Evolutionary conservation across 2,329 filamentous ascomycete genomes (phyloP).

Genomic region (Phyllachora maydis): DNA sequence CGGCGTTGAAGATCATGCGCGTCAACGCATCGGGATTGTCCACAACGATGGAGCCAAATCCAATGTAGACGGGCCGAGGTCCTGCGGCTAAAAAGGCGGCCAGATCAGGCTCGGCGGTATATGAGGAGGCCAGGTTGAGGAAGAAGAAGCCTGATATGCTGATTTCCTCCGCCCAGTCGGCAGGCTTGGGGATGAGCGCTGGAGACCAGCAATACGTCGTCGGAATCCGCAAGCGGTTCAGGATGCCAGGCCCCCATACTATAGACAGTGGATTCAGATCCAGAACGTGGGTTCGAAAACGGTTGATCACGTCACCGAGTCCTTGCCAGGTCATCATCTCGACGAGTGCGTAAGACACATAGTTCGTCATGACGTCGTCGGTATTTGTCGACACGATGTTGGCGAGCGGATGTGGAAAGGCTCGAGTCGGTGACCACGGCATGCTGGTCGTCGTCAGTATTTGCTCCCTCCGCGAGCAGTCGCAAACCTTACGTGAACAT

Average conservation of each 20-base stretch:
- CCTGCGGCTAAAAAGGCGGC: conserved; percentile 45
- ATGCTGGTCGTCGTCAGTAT: too few species aligned
- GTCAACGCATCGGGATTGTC: conserved; percentile 57
- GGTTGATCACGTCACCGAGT: conserved; percentile 76
- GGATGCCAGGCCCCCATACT: conserved; percentile 64
- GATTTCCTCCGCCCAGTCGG: conserved; percentile 54
- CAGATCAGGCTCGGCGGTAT: conserved; percentile 43
- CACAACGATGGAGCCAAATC: conserved; percentile 67
- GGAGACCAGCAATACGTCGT: conserved; percentile 90
- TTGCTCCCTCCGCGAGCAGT: conserved; percentile 4
- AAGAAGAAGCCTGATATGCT: conserved; percentile 62
- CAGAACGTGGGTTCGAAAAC: conserved; percentile 55
- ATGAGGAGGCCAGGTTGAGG: conserved; percentile 44
- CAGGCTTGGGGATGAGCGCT: conserved; percentile 34
- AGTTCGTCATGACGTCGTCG: conserved; percentile 60
- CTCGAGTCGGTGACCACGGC: conserved; percentile 74
- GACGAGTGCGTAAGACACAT: conserved; percentile 63
- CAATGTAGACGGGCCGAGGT: conserved; percentile 59
- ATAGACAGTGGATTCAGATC: conserved; percentile 60
- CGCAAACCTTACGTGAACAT: conserved; percentile 98
- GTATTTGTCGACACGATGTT: conserved; percentile 62
- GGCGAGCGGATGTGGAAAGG: conserved; percentile 71
- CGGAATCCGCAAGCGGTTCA: conserved; percentile 56
- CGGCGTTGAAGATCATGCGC: conserved; percentile 48
- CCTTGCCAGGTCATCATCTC: conserved; percentile 92